Base-by-base conservation (phyloP, 306 rosid species). In the Rosa lucieae region DNA sequence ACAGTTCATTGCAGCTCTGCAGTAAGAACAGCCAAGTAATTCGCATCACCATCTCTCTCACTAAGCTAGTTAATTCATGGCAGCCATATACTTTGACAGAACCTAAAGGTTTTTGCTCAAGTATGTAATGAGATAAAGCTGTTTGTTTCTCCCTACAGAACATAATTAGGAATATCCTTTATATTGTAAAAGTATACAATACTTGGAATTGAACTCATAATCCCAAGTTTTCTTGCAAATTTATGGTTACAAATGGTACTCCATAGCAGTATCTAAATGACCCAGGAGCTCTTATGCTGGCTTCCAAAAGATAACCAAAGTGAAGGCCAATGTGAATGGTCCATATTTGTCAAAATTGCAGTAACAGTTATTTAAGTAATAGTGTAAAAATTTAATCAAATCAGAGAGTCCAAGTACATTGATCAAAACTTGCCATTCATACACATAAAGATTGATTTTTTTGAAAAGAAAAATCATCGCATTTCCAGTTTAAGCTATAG, bases 311-410 rank as follows among this genome's bases (percentile, higher is more conserved):
- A 61, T 2, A 70, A 72, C 52, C 37, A 12, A 66, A 65, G 20
- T 48, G 43, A 42, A 9, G 21, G 46, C 8, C 47, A 70, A 58
- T 23, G 1, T 29, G 37, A 15, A 76, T 43, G 72, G 51, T 53
- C 63, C 56, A 75, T 10, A 75, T 37, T 56, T 29, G 3, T 40
- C 66, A 59, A 59, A 69, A 48, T 5, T 37, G 42, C 62, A 53
- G 72, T 48, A 12, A 56, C 51, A 13, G 10, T 49, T 56, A 17
- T 67, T 59, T 51, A 9, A 20, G 48, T 55, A 53, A 56, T 68
- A 13, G 62, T 74, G 62, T 49, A 26, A 80, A 85, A 55, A n/a
- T 42, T 44, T 70, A 51, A 76, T 77, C 44, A 78, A 74, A 58
- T 32, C n/a, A n/a, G 59, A 77, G 42, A 56, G 80, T 42, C 55